A percentile compares a stretch with the other conserved stretches of the same genome.
Conservation (phyloP, 176 grass and related monocot species). For the Triticum dicoccoides region DNA sequence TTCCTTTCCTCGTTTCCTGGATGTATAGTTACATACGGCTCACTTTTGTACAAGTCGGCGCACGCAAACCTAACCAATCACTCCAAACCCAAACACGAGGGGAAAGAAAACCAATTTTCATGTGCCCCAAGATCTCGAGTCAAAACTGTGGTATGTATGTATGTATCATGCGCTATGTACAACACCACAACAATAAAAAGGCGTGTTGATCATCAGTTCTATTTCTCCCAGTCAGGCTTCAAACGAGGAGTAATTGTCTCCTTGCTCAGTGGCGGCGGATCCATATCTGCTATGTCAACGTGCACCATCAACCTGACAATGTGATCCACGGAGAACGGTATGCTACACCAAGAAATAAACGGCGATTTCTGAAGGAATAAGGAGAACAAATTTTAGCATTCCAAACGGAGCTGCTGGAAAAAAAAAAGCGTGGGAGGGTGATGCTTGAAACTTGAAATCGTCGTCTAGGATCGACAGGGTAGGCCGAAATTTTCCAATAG, state of each 20-base stretch:
- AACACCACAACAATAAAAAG: constrained; percentile 3
- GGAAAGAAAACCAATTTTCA: not conserved
- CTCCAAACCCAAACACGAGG: not conserved
- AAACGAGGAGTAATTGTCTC: constrained; percentile 12
- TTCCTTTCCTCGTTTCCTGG: not conserved
- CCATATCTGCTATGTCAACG: constrained; percentile 34
- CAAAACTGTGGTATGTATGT: constrained; percentile 36
- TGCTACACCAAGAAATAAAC: constrained; percentile 29
- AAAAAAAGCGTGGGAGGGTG: no score
- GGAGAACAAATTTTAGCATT: not conserved
- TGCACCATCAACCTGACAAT: constrained; percentile 39
- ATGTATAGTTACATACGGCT: constrained; percentile 4
- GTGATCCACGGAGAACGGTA: constrained; percentile 51
- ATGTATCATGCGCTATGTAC: constrained; percentile 30
- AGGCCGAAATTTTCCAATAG: no score
- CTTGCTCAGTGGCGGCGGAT: constrained; percentile 33
- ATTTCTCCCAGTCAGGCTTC: not conserved
- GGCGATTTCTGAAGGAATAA: not conserved
- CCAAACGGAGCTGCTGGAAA: no score
- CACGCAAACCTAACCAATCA: constrained; percentile 24
- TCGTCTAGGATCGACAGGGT: constrained; percentile 32
- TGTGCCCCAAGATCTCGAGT: not conserved
- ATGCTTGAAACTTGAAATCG: constrained; percentile 44
- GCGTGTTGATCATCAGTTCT: not conserved
- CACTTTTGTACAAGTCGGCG: constrained; percentile 37